Evolutionary conservation across 2,329 filamentous ascomycete genomes (phyloP), one percentile per base, ranked within the genome.

Genomic region (Xylariaceae sp.): DNA sequence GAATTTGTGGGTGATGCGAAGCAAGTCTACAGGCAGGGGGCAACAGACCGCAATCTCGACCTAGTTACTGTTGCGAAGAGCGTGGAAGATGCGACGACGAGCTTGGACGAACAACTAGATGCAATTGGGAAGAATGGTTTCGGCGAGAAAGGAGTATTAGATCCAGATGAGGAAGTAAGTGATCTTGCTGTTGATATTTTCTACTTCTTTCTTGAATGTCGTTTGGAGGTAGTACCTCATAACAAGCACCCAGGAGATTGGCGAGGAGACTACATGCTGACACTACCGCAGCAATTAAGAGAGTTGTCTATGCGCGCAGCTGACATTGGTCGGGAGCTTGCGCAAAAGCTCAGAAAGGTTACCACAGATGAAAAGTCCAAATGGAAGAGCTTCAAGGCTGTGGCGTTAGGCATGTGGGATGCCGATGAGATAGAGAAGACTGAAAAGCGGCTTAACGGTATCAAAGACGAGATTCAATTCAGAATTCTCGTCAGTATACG

Each of bases 1-100:
- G 57, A 64, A 14, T 63, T 67, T n/a, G 53, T 66, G 6, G 24
- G 33, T 21, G 56, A 67, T 23, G 59, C 44, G 23, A 67, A 67
- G 33, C 61, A 69, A 31, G 56, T 67, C n/a, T 61, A 66, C 34
- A 51, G 39, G 3, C 56, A 64, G 2, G 65, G 62, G 9, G 53
- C 55, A 9, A 69, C 60, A 3, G 59, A 61, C 24, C 49, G 29
- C 16, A 66, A 63, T 17, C 12, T 49, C 6, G 63, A 68, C 34
- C 41, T 67, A 6, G 48, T 28, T 7, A 54, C 36, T 9, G 46
- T 65, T 26, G 45, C 53, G 7, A 43, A 56, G 16, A 62, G 51
- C 39, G 56, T 67, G 16, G 62, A 61, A 21, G 47, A 24, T 43
- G 56, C 58, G 2, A 62, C 64, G 5, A 51, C 45, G 4, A 54